Base-by-base conservation (phyloP, 495 filamentous ascomycete species). In the Penicillium turbatum region DNA sequence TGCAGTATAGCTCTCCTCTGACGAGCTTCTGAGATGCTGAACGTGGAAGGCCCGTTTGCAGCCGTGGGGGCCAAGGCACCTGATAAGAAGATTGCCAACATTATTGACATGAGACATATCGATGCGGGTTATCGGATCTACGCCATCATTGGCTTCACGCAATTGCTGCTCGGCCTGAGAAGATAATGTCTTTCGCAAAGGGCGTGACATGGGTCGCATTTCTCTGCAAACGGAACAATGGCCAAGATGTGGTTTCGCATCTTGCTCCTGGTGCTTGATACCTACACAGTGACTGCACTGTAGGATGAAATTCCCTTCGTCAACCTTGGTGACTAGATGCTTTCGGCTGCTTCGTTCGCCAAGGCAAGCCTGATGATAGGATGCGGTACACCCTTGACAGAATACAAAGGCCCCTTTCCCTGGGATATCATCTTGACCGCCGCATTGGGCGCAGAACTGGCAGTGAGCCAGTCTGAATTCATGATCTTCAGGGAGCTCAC, bases 251-350 rank as follows among this genome's bases (percentile, higher is more conserved):
- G 95, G 92, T 4, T 80, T 81, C 3, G 75, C 74, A 1, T 63
- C 54, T 58, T 97, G 88, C 59, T 88, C 92, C 45, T 80, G 79
- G 47, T 76, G 74, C 32, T 82, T 69, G 15, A 72, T 62, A 19
- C 86, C 83, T 38, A 97, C 73, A 62, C 95, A 99, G 37, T 85
- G 87, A 51, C 82, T 84, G 67, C 95, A 99, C 65, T 99, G 95
- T 32, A 97, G 72, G 35, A 97, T 84, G 59, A 93, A 97, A 13
- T 86, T 73, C 12, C 85, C 83, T 5, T 83, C 72, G 4, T 72
- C 82, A 42, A 97, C 74, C 66, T 96, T 97, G n/a, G 93, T 97
- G 21, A 95, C 89, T n/a, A 92, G 74, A 69, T 97, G 93, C 5
- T 96, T 90, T 38, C 95, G 79, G 10, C 57, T 66, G 29, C 72